Evolutionary conservation across 2,329 filamentous ascomycete species (phyloP).

Genomic region (Cercospora zeae-maydis): DNA sequence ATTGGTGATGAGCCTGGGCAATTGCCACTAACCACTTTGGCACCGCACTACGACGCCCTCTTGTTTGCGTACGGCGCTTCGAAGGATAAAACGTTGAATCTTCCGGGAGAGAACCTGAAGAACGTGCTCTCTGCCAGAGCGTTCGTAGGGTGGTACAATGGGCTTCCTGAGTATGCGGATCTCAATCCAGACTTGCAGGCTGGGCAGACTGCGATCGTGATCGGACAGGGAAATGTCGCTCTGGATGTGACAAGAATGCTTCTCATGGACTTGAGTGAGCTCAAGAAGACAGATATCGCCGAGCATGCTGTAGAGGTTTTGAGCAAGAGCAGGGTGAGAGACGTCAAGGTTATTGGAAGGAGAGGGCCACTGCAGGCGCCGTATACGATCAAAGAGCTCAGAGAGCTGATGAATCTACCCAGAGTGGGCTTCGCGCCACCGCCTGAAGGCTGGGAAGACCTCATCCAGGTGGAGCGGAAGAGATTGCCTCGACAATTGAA

Average conservation of each 20-base stretch:
- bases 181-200: constrained; percentile 69
- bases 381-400: constrained; percentile 91
- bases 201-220: constrained; percentile 78
- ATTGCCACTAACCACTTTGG: constrained; percentile 65
- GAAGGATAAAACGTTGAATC: constrained; percentile 71
- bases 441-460: constrained; percentile 33
- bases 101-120: constrained; percentile 73
- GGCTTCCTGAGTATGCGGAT: constrained; percentile 73
- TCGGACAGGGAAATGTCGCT: constrained; percentile 95
- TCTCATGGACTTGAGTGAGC: constrained; percentile 66
- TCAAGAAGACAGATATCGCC: constrained; percentile 83
- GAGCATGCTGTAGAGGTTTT: constrained; percentile 75
- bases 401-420: constrained; percentile 78
- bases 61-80: constrained; percentile 91
- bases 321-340: constrained; percentile 67
- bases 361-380: constrained; percentile 79
- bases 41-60: constrained; percentile 84
- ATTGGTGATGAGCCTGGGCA: constrained; percentile 56
- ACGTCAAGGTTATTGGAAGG: constrained; percentile 82
- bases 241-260: constrained; percentile 89
- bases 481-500: constrained; percentile 71
- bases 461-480: constrained; percentile 54
- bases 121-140: constrained; percentile 84
- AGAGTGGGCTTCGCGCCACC: constrained; percentile 65
- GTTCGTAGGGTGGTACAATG: constrained; percentile 99